Percentiles rank a stretch among this genome's conserved stretches.
These are phyloP conservation scores for Stachybotrys chartarum DNA, from an alignment of 2,329 filamentous ascomycete genomes.

Conservation along the genomic window DNA sequence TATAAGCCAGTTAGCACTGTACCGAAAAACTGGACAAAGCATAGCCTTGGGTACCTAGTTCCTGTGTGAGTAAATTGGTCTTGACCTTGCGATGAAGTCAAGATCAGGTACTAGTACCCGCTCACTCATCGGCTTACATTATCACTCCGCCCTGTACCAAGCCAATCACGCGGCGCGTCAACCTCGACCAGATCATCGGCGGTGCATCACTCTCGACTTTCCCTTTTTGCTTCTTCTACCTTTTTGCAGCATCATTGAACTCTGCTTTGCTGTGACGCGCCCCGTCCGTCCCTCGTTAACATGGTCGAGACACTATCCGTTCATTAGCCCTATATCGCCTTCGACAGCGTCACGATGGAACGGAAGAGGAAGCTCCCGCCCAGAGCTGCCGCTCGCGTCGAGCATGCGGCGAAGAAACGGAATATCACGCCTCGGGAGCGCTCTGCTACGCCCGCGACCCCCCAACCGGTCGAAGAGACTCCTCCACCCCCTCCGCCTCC, in stretches of 20 bases:
- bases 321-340: slow-evolving; percentile 12
- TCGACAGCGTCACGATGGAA: slow-evolving; percentile 40
- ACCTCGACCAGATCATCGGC: not conserved
- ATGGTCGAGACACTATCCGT: slow-evolving; percentile 16
- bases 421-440: slow-evolving; percentile 47
- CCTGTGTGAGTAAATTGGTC: not conserved
- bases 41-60: not conserved
- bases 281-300: slow-evolving; percentile 14
- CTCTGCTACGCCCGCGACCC: slow-evolving; percentile 38
- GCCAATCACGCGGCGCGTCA: slow-evolving; percentile 6
- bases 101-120: not conserved
- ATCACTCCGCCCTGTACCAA: slow-evolving; percentile 3
- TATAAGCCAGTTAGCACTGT: not conserved
- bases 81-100: not conserved
- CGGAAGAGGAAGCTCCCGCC: slow-evolving; percentile 59
- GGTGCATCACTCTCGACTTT: not conserved
- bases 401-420: slow-evolving; percentile 54
- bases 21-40: not conserved
- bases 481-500: slow-evolving; percentile 21
- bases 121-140: not conserved
- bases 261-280: slow-evolving; percentile 1
- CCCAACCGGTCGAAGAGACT: slow-evolving; percentile 25
- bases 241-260: not conserved
- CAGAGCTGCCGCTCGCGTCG: slow-evolving; percentile 52
- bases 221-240: not conserved